These are phyloP conservation scores for Glutinoglossum americanum DNA, from an alignment of 495 filamentous ascomycete genomes.

Conservation along the genomic window DNA sequence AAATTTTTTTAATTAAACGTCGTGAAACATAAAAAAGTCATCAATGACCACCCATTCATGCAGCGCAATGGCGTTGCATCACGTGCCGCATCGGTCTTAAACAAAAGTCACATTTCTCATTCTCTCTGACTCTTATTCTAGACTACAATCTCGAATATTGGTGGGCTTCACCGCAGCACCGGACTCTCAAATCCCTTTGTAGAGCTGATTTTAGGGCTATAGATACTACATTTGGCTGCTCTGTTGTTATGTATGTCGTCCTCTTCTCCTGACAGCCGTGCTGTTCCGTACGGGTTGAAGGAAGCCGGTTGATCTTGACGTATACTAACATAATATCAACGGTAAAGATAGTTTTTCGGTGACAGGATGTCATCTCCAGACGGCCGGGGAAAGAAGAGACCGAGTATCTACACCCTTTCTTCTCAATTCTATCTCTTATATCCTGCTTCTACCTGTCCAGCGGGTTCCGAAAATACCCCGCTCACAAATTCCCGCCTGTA, in stretches of 20 bases:
- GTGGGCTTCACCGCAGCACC: neutral
- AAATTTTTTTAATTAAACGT: too few relatives aligned
- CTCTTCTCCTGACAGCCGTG: neutral
- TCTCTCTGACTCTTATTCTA: neutral
- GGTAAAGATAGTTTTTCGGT: neutral
- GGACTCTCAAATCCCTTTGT: neutral
- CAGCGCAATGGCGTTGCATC: too few relatives aligned
- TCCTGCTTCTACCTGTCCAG: neutral
- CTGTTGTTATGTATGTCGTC: neutral
- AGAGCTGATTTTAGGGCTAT: neutral
- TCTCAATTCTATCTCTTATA: neutral
- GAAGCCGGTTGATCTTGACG: neutral
- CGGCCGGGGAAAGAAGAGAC: constrained; percentile 2
- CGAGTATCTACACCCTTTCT: constrained; percentile 1
- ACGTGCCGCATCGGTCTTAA: too few relatives aligned
- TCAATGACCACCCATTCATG: too few relatives aligned
- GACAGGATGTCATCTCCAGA: constrained; percentile 1
- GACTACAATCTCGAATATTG: neutral
- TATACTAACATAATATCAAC: neutral
- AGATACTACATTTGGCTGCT: neutral
- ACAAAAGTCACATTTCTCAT: neutral
- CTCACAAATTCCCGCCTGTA: neutral
- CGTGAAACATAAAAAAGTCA: too few relatives aligned
- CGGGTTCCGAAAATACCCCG: neutral
- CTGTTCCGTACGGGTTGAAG: too few relatives aligned